Evolutionary conservation across 2,329 filamentous ascomycete genomes (phyloP).

Genomic region (Ophiosphaerella herpotricha): DNA sequence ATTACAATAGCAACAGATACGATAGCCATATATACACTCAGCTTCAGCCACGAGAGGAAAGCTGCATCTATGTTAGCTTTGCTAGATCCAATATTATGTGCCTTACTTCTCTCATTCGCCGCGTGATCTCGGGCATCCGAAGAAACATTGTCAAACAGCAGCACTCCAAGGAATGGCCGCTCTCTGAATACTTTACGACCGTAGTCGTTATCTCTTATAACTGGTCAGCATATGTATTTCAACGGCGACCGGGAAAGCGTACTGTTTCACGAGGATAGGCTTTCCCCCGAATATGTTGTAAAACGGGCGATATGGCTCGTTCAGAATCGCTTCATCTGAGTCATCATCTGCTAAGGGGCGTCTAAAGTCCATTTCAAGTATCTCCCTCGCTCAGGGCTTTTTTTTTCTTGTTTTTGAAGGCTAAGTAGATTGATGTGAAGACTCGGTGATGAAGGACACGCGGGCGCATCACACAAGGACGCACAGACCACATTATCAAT

Average conservation of each 20-base stretch:
- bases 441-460: not conserved
- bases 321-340: conserved; percentile 35
- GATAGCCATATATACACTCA: conserved; percentile 88
- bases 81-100: not conserved
- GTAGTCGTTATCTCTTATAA: conserved; percentile 47
- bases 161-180: conserved; percentile 66
- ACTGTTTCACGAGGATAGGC: conserved; percentile 54
- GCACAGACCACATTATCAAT: conserved; percentile 7
- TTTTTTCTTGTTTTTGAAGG: too few relatives aligned
- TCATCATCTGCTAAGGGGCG: conserved; percentile 29
- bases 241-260: conserved; percentile 1
- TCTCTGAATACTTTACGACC: conserved; percentile 58
- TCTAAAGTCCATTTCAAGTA: conserved; percentile 40
- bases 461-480: not conserved
- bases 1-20: conserved; percentile 89
- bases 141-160: conserved; percentile 75
- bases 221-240: not conserved
- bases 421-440: not conserved
- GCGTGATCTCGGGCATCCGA: conserved; percentile 79
- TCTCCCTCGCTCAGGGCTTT: not conserved
- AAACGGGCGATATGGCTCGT: conserved; percentile 55
- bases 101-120: conserved; percentile 73
- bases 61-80: conserved; percentile 42
- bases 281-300: conserved; percentile 55
- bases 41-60: conserved; percentile 88